Conservation (phyloP, 2,329 filamentous ascomycete species). For the Pseudogymnoascus sp. region DNA sequence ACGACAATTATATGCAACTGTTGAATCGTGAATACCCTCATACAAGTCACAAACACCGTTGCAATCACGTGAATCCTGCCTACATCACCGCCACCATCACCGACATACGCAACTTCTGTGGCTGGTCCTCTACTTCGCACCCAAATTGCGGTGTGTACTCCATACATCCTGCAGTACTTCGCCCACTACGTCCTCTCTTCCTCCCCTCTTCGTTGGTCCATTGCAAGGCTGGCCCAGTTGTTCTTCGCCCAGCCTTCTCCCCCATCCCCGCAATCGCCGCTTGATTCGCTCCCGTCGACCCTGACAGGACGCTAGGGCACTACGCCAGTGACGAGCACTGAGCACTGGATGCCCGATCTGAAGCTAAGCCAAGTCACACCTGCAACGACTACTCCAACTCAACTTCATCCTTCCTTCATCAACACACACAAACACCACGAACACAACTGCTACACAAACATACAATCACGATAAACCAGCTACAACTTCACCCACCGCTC, state of each 20-base stretch:
- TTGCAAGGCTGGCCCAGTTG: neutral
- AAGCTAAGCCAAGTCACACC: slow-evolving; percentile 3
- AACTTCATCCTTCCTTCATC: neutral
- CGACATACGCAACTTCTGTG: neutral
- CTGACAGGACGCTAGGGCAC: neutral
- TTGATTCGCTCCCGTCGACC: slow-evolving; percentile 5
- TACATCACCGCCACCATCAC: neutral
- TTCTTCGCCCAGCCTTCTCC: neutral
- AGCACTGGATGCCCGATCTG: neutral
- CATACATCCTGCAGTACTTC: neutral
- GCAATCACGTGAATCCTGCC: neutral
- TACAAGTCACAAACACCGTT: neutral
- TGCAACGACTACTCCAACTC: neutral
- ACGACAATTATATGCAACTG: neutral
- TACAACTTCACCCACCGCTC: neutral
- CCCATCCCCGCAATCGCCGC: neutral
- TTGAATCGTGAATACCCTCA: neutral
- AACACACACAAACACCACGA: neutral
- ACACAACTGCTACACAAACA: neutral
- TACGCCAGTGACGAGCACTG: neutral
- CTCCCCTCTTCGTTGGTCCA: neutral
- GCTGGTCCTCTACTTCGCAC: too few species aligned
- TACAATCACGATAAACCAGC: neutral
- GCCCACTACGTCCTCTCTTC: neutral
- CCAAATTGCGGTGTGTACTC: slow-evolving; percentile 3